phyloP scores from a whole-genome alignment of 257 asterid genomes.

The Ballota nigra region DNA sequence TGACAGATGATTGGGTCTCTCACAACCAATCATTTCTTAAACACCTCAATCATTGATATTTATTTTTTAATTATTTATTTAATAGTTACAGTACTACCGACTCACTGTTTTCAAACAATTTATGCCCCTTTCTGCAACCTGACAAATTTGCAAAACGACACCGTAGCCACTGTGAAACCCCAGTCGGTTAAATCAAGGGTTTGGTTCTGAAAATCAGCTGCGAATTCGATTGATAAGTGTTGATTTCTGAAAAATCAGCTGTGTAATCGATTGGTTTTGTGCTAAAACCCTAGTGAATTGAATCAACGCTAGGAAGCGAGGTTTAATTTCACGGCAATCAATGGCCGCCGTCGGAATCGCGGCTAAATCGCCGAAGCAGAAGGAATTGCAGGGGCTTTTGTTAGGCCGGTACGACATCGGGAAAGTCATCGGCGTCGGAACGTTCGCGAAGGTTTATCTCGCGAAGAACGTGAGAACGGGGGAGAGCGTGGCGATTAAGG shows the following conservation, averaged over 20 bases:
- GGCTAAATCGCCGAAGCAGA: conserved; percentile 34
- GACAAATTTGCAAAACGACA: conserved; percentile 18
- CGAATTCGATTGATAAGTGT: neutral
- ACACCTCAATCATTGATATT: neutral
- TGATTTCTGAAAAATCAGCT: neutral
- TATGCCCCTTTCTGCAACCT: conserved; percentile 11
- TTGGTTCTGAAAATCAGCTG: neutral
- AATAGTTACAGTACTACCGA: neutral
- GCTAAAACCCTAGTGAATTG: neutral
- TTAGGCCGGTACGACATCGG: conserved; percentile 76
- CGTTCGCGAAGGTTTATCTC: conserved; percentile 86
- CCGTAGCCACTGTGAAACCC: neutral
- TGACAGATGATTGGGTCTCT: neutral
- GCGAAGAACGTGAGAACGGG: conserved; percentile 73
- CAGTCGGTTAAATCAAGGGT: neutral
- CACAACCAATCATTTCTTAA: neutral
- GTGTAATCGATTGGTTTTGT: neutral
- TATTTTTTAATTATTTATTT: neutral
- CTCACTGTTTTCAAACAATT: neutral
- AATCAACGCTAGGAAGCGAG: neutral
- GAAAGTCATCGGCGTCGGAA: conserved; percentile 75
- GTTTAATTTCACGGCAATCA: neutral
- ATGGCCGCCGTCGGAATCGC: conserved; percentile 22
- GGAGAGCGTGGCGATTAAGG: conserved; percentile 79
- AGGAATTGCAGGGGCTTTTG: conserved; percentile 48